Base-by-base conservation (phyloP, 495 filamentous ascomycete genomes). In the Coniosporium apollinis region DNA sequence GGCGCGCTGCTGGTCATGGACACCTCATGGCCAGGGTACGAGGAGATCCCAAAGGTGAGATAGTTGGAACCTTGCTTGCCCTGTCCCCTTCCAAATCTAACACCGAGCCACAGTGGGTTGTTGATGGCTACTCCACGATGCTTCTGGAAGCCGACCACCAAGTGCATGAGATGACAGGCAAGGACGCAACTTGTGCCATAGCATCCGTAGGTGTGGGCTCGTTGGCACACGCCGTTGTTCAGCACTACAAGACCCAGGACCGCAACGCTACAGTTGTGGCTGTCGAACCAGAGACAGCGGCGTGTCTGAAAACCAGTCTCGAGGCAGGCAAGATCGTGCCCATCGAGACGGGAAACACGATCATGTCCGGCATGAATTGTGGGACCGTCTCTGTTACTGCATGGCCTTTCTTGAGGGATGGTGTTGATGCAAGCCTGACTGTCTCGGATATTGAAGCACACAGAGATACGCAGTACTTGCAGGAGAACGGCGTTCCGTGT, bases 81-180 rank as follows among this genome's bases (percentile, higher is more conserved):
- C n/a, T n/a, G n/a, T n/a, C n/a, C n/a, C n/a, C n/a, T n/a, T n/a
- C n/a, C n/a, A n/a, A n/a, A n/a, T n/a, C n/a, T n/a, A n/a, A n/a
- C n/a, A n/a, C n/a, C 18, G 19, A 19, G 11, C 4, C n/a, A 7
- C 35, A 66, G 46, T 82, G 76, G 75, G 74, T 82, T 19, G 70
- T 79, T 1, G 74, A 81, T 10, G 79, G 79, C 4, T 84, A 84
- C 45, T 62, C 60, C 9, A 79, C 75, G 0, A 70, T 81, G 68
- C 57, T 82, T 44, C 35, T 47, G 3, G 79, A 84, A 49, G 56
- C 62, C 3, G 74, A 79, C 18, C 50, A 56, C 6, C 71, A 78
- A 43, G 40, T 75, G 18, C 22, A 28, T 35, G 34, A 19, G 2
- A 33, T 41, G 21, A 22, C 31, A 3, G 56, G 44, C 3, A 42